Percentiles rank a stretch among this genome's conserved stretches.
These are phyloP conservation scores for Mycena maculata DNA, from an alignment of 768 basidiomycete species.

Conservation along the genomic window DNA sequence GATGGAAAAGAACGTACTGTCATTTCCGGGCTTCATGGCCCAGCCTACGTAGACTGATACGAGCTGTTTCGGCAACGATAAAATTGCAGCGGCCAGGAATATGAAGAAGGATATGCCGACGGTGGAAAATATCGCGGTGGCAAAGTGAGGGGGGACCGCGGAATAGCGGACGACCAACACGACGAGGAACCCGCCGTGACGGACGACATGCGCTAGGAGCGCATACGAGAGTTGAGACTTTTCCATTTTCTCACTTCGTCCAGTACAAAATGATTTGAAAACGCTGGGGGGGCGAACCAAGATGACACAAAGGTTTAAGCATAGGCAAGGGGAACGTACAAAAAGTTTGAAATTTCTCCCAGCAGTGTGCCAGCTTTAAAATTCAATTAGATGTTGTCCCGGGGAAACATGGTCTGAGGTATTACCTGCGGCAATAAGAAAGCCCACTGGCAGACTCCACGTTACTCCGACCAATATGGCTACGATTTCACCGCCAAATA, in stretches of 20 bases:
- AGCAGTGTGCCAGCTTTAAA: slow-evolving; percentile 74
- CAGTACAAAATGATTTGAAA: slow-evolving; percentile 67
- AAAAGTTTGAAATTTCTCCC: slow-evolving; percentile 89
- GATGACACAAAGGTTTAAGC: background rate
- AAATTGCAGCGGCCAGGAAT: slow-evolving; percentile 13
- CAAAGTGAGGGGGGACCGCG: slow-evolving; percentile 84
- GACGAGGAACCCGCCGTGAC: slow-evolving; percentile 93
- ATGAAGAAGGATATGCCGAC: slow-evolving; percentile 18
- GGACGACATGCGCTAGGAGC: slow-evolving; percentile 74
- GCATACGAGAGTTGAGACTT: slow-evolving; percentile 68
- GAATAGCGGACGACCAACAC: slow-evolving; percentile 80
- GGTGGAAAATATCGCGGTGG: slow-evolving; percentile 24
- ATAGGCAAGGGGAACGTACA: slow-evolving; percentile 37
- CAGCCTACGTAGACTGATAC: slow-evolving; percentile 20
- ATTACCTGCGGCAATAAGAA: slow-evolving; percentile 40
- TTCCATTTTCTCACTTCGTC: slow-evolving; percentile 80
- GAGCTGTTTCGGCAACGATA: slow-evolving; percentile 20
- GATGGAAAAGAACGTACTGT: background rate
- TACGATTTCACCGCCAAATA: slow-evolving; percentile 93
- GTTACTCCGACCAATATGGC: slow-evolving; percentile 89
- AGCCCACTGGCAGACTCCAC: slow-evolving; percentile 43
- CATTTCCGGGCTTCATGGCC: slow-evolving; percentile 6
- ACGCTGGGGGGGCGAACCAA: slow-evolving; percentile 47
- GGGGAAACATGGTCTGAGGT: slow-evolving; percentile 57
- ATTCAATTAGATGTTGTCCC: slow-evolving; percentile 62